These are phyloP conservation scores for Fusarium phyllophilum DNA, from an alignment of 2,329 filamentous ascomycete genomes.

Conservation along the genomic window DNA sequence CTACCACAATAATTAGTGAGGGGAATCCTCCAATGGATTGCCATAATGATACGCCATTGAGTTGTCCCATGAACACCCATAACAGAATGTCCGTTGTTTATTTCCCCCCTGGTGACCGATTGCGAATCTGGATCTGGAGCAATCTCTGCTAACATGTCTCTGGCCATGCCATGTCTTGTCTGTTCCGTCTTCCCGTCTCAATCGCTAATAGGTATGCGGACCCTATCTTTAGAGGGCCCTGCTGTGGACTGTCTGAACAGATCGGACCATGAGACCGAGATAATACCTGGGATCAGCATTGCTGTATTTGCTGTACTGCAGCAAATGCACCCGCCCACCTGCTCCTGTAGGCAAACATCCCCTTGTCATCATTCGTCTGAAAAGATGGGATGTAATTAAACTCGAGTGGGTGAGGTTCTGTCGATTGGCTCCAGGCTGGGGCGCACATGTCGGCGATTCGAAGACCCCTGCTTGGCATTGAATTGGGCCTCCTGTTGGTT, in stretches of 20 bases:
- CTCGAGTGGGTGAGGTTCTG: conserved; percentile 26
- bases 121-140: conserved; percentile 16
- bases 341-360: conserved; percentile 1
- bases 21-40: conserved; percentile 10
- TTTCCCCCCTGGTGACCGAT: conserved; percentile 3
- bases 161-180: conserved; percentile 16
- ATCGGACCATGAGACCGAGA: conserved; percentile 30
- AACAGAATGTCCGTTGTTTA: not conserved
- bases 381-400: conserved; percentile 41
- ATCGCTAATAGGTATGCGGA: not conserved
- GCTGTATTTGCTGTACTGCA: not conserved
- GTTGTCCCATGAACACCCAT: conserved; percentile 2
- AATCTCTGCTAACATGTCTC: conserved; percentile 13
- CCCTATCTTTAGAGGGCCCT: not conserved
- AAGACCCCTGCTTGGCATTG: conserved; percentile 31
- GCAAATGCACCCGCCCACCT: not conserved
- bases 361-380: conserved; percentile 18
- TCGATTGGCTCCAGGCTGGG: conserved; percentile 36
- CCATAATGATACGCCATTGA: not conserved
- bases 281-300: conserved; percentile 2
- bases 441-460: conserved; percentile 17
- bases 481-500: conserved; percentile 6
- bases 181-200: conserved; percentile 15
- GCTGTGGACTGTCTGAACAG: conserved; percentile 3
- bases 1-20: conserved; percentile 18